Percentiles rank a stretch among this genome's conserved stretches.
Conservation (phyloP, 2,329 filamentous ascomycete genomes). For the Alternaria gansuensis region DNA sequence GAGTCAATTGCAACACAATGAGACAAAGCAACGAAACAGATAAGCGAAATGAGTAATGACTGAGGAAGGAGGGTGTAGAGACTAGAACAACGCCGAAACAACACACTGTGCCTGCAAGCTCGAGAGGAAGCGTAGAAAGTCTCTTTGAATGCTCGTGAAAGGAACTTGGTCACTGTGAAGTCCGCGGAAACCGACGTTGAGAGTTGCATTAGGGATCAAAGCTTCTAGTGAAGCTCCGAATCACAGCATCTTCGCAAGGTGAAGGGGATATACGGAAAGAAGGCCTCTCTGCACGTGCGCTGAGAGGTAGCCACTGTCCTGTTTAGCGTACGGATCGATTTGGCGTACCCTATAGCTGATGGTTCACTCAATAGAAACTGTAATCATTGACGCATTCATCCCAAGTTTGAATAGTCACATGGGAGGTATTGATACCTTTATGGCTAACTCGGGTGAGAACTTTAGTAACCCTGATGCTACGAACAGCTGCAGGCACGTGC, state of each 20-base stretch:
- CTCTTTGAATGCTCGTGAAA: not conserved
- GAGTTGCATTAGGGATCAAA: not conserved
- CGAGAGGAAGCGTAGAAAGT: not conserved
- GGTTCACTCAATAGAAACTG: not conserved
- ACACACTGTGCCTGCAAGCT: conserved; percentile 5
- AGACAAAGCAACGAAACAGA: conserved; percentile 25
- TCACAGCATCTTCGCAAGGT: not conserved
- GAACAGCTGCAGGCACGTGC: not conserved
- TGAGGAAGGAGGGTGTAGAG: not conserved
- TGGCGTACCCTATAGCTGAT: not conserved
- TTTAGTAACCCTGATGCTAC: not conserved
- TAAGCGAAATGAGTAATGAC: not conserved
- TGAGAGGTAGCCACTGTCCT: not conserved
- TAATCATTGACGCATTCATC: not conserved
- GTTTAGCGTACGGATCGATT: not conserved
- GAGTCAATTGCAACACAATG: conserved; percentile 11
- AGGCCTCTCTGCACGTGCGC: not conserved
- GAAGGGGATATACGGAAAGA: not conserved
- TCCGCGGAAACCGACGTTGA: too few relatives aligned
- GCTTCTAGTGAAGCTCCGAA: not conserved
- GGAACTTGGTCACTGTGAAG: not conserved
- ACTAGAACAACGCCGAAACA: conserved; percentile 20
- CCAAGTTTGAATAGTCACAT: not conserved
- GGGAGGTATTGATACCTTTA: not conserved
- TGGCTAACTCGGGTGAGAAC: not conserved